Evolutionary conservation across 2,329 filamentous ascomycete genomes (phyloP), one percentile per base, ranked within the genome.

Genomic region (Neopestalotiopsis clavispora): DNA sequence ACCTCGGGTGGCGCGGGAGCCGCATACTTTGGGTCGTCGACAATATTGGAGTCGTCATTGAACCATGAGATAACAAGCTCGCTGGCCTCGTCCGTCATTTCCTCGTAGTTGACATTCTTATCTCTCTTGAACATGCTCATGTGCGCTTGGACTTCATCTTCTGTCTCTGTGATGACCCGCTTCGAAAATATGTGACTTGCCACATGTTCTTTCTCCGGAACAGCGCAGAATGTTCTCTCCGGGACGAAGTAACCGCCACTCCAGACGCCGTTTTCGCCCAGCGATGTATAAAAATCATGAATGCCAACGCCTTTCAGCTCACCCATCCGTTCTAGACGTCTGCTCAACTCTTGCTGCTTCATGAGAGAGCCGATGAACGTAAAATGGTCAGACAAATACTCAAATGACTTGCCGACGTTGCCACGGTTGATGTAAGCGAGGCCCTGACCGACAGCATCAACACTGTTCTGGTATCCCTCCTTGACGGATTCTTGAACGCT

Each of bases 301-400:
- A 94, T 90, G 0, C 91, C 91, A 1, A 97, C 84, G 0, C 87
- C 88, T 59, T 88, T 86, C 1, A 92, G 84, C 1, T 84, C 79
- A 0, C 87, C 86, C 65, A 95, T 82, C 67, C 88, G 84, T 69
- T 89, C 86, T 2, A 97, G 82, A 17, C 94, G 86, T 58, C 87
- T 85, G 67, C 87, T 88, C 70, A 97, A 82, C 74, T 96, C 92
- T 42, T 91, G 89, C 17, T 90, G 89, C 66, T 92, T 91, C 72
- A 94, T 87, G 2, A 97, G 85, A 60, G 92, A 91, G 0, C 94
- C 93, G 1, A 97, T 92, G 75, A 97, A 97, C 45, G 94, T 93
- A 65, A 97, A 88, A 78, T 97, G 94, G 17, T 92, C 92, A 0
- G 91, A 90, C 4, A 95, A 89, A 90, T 94, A 97, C 20, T 86